Conservation (phyloP, 306 rosid genomes). For the Cicer chorassanicum region DNA sequence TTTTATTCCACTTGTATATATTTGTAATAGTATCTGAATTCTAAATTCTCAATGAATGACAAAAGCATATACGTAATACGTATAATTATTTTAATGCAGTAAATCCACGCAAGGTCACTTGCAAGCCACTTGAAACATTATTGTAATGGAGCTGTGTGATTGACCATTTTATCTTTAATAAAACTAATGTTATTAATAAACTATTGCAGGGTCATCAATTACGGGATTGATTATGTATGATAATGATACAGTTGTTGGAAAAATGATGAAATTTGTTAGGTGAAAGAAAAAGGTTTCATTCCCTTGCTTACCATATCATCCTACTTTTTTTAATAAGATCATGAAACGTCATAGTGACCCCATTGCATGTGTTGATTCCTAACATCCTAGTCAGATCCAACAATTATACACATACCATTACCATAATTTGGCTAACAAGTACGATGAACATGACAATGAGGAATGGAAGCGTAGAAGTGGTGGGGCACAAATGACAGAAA, state of each 20-base stretch:
- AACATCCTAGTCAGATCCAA: slow-evolving; percentile 70
- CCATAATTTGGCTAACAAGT: slow-evolving; percentile 29
- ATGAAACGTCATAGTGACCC: slow-evolving; percentile 44
- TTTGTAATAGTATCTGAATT: background rate
- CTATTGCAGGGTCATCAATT: slow-evolving; percentile 16
- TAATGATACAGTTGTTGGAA: slow-evolving; percentile 25
- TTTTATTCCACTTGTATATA: background rate
- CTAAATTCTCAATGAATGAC: background rate
- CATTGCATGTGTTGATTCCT: slow-evolving; percentile 50
- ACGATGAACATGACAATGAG: slow-evolving; percentile 43
- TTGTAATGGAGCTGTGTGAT: slow-evolving; percentile 31
- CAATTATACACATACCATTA: slow-evolving; percentile 40
- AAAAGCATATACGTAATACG: background rate
- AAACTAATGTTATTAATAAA: slow-evolving; percentile 11
- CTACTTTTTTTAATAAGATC: slow-evolving; percentile 39
- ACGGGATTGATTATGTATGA: slow-evolving; percentile 18
- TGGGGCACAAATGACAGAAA: slow-evolving; percentile 27
- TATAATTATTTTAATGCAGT: slow-evolving; percentile 5
- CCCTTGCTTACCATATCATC: slow-evolving; percentile 37
- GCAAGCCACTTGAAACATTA: slow-evolving; percentile 31
- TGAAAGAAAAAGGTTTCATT: slow-evolving; percentile 37
- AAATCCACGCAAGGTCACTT: slow-evolving; percentile 35
- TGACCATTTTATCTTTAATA: slow-evolving; percentile 36
- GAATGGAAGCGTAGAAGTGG: slow-evolving; percentile 29
- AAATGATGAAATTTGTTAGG: slow-evolving; percentile 40